phyloP scores from a whole-genome alignment of 1,284 basidiomycete genomes.

The Trichosporon sp. region DNA sequence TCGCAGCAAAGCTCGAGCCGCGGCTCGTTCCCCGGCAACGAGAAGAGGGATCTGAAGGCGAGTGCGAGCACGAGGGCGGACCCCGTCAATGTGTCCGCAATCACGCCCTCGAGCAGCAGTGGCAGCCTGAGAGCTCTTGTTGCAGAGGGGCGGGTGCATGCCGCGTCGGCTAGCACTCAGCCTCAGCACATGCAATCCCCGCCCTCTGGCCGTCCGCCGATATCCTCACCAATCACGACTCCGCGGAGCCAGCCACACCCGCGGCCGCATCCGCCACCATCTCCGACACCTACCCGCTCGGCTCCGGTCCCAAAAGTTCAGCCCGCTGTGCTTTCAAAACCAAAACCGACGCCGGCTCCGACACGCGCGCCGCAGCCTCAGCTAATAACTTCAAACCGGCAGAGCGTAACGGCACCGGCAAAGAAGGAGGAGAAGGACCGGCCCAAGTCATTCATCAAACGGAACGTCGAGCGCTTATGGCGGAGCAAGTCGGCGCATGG shows the following conservation, averaged over 20 bases:
- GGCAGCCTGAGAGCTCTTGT: neutral
- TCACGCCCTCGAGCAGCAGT: neutral
- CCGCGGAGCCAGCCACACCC: neutral
- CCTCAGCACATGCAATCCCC: neutral
- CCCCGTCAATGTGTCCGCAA: neutral
- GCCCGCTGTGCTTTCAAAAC: too few species aligned
- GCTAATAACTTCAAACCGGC: too few species aligned
- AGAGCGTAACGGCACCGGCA: neutral
- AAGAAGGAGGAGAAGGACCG: slow-evolving; percentile 1
- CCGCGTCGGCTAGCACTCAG: neutral
- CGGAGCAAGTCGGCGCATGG: slow-evolving; percentile 37
- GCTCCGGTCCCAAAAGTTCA: too few species aligned
- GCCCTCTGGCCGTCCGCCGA: neutral
- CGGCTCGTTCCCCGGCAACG: neutral
- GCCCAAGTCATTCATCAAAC: slow-evolving; percentile 28
- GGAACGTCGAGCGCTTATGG: slow-evolving; percentile 40
- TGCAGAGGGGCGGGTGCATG: neutral
- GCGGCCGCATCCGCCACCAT: neutral
- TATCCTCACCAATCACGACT: neutral
- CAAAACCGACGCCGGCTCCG: neutral
- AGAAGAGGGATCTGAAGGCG: neutral
- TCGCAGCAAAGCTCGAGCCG: neutral
- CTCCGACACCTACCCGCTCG: neutral
- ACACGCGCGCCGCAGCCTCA: neutral
- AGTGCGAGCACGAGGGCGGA: neutral